A percentile compares a stretch with the other conserved stretches of the same genome.
phyloP scores from a whole-genome alignment of 2,329 filamentous ascomycete species.

The Fusarium sp. region DNA sequence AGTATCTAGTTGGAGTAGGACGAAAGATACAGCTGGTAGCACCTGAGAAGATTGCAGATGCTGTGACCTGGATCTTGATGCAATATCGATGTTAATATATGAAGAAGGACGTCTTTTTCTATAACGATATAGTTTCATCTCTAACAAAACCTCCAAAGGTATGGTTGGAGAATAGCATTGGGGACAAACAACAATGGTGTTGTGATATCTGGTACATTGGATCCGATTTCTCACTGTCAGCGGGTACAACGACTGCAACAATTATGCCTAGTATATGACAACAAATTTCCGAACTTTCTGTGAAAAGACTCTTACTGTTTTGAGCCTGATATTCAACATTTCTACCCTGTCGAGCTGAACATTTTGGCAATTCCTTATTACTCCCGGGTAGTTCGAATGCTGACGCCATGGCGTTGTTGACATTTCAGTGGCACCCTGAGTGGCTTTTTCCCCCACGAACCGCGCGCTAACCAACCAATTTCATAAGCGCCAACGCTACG shows the following conservation, averaged over 20 bases:
- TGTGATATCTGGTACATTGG: no score
- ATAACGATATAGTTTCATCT: no score
- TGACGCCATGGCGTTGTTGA: not conserved
- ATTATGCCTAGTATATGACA: no score
- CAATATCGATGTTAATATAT: not conserved
- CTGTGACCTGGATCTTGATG: conserved; percentile 11
- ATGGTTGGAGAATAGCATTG: no score
- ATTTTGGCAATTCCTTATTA: not conserved
- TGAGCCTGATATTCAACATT: no score
- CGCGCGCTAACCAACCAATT: conserved; percentile 26
- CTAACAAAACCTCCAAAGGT: no score
- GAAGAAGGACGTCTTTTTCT: no score
- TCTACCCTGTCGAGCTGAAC: not conserved
- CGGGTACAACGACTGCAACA: no score
- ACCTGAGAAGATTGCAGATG: not conserved
- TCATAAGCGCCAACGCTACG: conserved; percentile 18
- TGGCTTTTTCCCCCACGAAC: conserved; percentile 6
- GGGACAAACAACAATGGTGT: no score
- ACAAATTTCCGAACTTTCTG: no score
- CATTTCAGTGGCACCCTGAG: conserved; percentile 2
- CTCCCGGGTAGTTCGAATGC: conserved; percentile 14
- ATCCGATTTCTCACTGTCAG: no score
- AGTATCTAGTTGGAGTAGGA: not conserved
- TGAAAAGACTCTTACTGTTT: no score
- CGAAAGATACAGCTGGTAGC: not conserved